Evolutionary conservation across 2,329 filamentous ascomycete genomes (phyloP).

Genomic region (Pseudocercospora eumusae): DNA sequence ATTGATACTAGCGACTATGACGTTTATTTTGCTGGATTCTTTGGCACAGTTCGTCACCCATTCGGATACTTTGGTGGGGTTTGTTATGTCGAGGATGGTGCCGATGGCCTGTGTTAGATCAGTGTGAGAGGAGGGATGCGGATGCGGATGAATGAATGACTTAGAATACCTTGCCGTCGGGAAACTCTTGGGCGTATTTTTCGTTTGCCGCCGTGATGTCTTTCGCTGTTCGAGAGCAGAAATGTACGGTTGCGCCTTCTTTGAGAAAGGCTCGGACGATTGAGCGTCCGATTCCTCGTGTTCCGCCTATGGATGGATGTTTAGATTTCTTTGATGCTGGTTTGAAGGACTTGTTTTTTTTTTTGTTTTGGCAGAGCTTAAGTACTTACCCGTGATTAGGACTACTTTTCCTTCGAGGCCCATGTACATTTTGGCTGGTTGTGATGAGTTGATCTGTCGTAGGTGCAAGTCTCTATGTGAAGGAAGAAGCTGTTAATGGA

Average conservation of each 20-base stretch:
- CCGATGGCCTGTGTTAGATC: conserved; percentile 31
- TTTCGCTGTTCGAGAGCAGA: conserved; percentile 34
- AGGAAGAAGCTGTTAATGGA: no score
- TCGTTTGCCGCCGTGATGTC: conserved; percentile 29
- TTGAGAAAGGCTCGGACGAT: conserved; percentile 35
- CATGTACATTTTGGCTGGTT: conserved; percentile 37
- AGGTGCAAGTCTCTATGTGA: no score
- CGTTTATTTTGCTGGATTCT: conserved; percentile 33
- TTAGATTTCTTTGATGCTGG: no score
- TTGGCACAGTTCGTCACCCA: conserved; percentile 33
- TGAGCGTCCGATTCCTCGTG: conserved; percentile 37
- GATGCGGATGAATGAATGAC: no score
- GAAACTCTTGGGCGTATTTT: conserved; percentile 25
- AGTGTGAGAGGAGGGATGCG: no score
- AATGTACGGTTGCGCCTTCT: conserved; percentile 39
- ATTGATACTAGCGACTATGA: conserved; percentile 30
- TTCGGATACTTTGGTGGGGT: conserved; percentile 21
- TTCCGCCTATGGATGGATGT: conserved; percentile 34
- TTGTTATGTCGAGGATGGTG: conserved; percentile 33
- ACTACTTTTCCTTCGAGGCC: conserved; percentile 41
- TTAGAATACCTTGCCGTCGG: conserved; percentile 23
- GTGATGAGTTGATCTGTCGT: no score
- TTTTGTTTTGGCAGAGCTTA: no score
- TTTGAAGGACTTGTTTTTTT: no score
- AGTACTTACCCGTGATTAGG: conserved; percentile 40